Conservation (phyloP, 495 filamentous ascomycete genomes). For the Bombardia bombarda region DNA sequence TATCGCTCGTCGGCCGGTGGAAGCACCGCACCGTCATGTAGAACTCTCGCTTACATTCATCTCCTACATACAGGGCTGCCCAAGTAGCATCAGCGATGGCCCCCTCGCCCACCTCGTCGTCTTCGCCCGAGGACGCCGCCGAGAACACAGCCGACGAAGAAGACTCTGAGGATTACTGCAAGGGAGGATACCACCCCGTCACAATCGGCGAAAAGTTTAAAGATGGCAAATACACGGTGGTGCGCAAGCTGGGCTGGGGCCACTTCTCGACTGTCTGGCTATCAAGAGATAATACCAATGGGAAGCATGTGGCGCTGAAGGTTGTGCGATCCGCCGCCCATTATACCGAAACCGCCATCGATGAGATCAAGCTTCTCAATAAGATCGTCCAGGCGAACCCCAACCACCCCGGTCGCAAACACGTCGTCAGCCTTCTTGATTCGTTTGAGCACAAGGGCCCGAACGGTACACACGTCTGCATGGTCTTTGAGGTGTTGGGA, state of each 20-base stretch:
- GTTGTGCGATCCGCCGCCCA: slow-evolving; percentile 95
- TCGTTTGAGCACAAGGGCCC: slow-evolving; percentile 97
- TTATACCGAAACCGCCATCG: slow-evolving; percentile 97
- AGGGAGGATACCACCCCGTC: slow-evolving; percentile 96
- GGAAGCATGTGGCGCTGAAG: slow-evolving; percentile 95
- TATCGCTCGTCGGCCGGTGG: background rate
- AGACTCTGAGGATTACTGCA: slow-evolving; percentile 98
- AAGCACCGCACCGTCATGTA: slow-evolving; percentile 2
- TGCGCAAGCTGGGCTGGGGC: slow-evolving; percentile 96
- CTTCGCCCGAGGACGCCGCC: slow-evolving; percentile 72
- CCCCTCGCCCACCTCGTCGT: slow-evolving; percentile 72
- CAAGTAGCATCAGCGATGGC: slow-evolving; percentile 35
- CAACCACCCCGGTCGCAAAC: slow-evolving; percentile 82
- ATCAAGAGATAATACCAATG: slow-evolving; percentile 80
- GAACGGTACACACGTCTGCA: slow-evolving; percentile 94
- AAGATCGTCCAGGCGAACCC: slow-evolving; percentile 94
- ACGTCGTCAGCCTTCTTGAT: slow-evolving; percentile 92
- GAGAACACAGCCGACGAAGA: slow-evolving; percentile 96
- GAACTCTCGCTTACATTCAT: slow-evolving; percentile 13
- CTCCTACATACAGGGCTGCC: slow-evolving; percentile 16
- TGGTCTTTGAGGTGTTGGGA: slow-evolving; percentile 97
- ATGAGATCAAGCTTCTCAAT: slow-evolving; percentile 97
- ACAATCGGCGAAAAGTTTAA: slow-evolving; percentile 93
- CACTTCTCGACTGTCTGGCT: slow-evolving; percentile 99
- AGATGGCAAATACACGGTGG: slow-evolving; percentile 90